These are phyloP conservation scores for Heliocybe sulcata DNA, from an alignment of 1,284 basidiomycete species.

Conservation along the genomic window DNA sequence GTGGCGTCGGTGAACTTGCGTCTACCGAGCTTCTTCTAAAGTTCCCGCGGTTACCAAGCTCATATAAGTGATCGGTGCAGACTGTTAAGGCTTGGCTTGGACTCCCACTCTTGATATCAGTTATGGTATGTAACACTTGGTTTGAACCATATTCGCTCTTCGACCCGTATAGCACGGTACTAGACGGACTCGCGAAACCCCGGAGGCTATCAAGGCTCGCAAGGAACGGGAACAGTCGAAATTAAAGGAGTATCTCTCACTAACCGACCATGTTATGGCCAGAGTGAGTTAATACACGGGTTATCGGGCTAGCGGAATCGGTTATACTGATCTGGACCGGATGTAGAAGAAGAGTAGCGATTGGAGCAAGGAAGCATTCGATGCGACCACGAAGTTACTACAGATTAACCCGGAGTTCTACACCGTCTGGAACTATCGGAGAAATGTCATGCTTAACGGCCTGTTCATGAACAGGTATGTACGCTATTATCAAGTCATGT, in stretches of 20 bases:
- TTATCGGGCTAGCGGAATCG: not conserved
- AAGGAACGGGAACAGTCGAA: slow-evolving; percentile 66
- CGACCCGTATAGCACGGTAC: slow-evolving; percentile 60
- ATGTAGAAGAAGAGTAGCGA: slow-evolving; percentile 61
- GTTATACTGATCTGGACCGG: slow-evolving; percentile 7
- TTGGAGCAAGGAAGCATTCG: slow-evolving; percentile 63
- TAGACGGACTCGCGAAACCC: slow-evolving; percentile 58
- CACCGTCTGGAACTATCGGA: slow-evolving; percentile 89
- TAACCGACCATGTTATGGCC: slow-evolving; percentile 58
- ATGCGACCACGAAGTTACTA: slow-evolving; percentile 70
- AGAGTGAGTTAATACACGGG: slow-evolving; percentile 39
- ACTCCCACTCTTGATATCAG: too few relatives aligned
- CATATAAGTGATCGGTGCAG: not conserved
- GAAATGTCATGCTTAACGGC: slow-evolving; percentile 69
- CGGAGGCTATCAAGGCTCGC: slow-evolving; percentile 60
- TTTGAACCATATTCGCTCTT: not conserved
- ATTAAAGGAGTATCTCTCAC: slow-evolving; percentile 67
- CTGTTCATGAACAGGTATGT: slow-evolving; percentile 63
- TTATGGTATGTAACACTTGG: not conserved
- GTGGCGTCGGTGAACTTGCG: not conserved
- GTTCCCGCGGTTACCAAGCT: not conserved
- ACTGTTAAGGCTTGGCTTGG: too few relatives aligned
- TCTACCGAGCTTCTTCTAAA: not conserved
- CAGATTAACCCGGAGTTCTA: slow-evolving; percentile 87
- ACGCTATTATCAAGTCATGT: not conserved